Evolutionary conservation across 306 rosid species (phyloP).

Genomic region (Pyrus bretschneideri): DNA sequence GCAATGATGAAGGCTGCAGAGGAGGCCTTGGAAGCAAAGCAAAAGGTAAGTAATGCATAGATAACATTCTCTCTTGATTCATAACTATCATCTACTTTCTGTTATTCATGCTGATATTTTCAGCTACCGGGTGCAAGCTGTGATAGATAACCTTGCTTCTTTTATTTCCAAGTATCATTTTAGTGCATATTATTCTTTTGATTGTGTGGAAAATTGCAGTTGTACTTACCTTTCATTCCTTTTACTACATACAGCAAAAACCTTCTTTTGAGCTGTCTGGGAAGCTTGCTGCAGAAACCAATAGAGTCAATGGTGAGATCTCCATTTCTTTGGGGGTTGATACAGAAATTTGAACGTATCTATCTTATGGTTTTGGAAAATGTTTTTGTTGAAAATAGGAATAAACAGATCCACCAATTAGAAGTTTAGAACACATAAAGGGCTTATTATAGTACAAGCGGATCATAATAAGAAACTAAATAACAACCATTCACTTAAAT

Average conservation of each 20-base stretch:
- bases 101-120: not conserved
- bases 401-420: not conserved
- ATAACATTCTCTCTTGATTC: not conserved
- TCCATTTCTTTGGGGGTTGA: constrained; percentile 2
- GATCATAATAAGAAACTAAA: not conserved
- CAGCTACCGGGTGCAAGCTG: not conserved
- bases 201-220: not conserved
- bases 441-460: not conserved
- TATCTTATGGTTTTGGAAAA: not conserved
- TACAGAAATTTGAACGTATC: not conserved
- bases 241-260: constrained; percentile 53
- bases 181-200: not conserved
- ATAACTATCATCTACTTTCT: not conserved
- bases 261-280: constrained; percentile 99
- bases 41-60: constrained; percentile 50
- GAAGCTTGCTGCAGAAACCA: constrained; percentile 94
- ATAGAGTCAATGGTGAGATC: constrained; percentile 72
- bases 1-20: constrained; percentile 81
- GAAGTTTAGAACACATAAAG: not conserved
- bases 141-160: not conserved
- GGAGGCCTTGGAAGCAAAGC: constrained; percentile 70
- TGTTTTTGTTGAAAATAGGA: not conserved
- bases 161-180: not conserved
- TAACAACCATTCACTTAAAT: not conserved
- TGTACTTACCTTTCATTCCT: not conserved